A percentile compares a stretch with the other conserved stretches of the same genome.
phyloP scores from a whole-genome alignment of 139 green algal species.

The Penium margaritaceum region DNA sequence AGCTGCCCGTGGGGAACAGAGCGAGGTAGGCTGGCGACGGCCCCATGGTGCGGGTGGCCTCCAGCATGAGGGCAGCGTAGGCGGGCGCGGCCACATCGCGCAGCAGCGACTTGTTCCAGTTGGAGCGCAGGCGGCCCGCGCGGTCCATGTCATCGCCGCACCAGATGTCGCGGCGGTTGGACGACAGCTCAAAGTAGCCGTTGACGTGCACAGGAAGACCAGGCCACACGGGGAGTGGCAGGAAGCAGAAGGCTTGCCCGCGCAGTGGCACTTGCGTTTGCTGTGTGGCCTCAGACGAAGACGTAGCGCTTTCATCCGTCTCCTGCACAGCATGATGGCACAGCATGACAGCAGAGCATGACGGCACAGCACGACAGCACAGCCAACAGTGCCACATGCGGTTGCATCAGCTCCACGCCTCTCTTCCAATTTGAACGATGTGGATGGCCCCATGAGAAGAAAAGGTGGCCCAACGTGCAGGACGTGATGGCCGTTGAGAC shows the following conservation, averaged over 20 bases:
- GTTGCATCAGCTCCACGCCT: too few species aligned
- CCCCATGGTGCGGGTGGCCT: conserved; percentile 52
- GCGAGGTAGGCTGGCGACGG: conserved; percentile 39
- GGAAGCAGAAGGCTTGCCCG: conserved; percentile 62
- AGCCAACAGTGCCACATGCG: too few species aligned
- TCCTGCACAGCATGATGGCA: too few species aligned
- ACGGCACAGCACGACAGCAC: too few species aligned
- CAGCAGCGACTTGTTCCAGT: conserved; percentile 66
- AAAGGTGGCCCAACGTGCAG: too few species aligned
- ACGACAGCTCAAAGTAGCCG: conserved; percentile 65
- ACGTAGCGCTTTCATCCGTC: too few species aligned
- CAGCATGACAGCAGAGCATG: too few species aligned
- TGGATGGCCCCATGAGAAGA: too few species aligned
- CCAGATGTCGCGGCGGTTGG: conserved; percentile 62
- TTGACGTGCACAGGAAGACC: conserved; percentile 68
- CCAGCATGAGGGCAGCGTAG: conserved; percentile 54
- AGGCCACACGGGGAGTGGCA: conserved; percentile 59
- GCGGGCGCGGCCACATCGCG: conserved; percentile 49
- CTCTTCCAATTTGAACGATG: too few species aligned
- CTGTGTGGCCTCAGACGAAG: too few species aligned
- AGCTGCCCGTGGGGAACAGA: conserved; percentile 54
- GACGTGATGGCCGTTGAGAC: too few species aligned
- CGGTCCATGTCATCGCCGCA: conserved; percentile 62
- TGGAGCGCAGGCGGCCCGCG: conserved; percentile 52
- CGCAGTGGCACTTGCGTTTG: background rate